Percentiles rank a stretch among this genome's conserved stretches.
These are phyloP conservation scores for Citrus unshiu DNA, from an alignment of 345 rosid species.

Conservation along the genomic window DNA sequence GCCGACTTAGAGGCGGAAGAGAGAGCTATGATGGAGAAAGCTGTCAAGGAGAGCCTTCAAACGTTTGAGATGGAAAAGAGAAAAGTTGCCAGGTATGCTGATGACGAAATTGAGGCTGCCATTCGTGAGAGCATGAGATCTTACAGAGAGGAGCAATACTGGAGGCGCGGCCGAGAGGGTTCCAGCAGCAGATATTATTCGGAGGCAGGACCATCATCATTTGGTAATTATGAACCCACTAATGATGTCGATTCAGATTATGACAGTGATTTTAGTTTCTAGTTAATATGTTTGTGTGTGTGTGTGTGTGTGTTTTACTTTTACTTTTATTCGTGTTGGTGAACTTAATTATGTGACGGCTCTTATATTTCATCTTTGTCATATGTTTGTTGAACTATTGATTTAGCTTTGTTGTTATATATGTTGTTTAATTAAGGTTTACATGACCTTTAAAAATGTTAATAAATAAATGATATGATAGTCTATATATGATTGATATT, in stretches of 20 bases:
- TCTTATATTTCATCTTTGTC: background rate
- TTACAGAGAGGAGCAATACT: background rate
- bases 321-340: background rate
- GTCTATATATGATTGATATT: too few relatives aligned
- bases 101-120: background rate
- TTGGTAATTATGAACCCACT: background rate
- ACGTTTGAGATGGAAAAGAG: background rate
- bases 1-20: background rate
- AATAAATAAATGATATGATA: too few relatives aligned
- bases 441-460: too few relatives aligned
- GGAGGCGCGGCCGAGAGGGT: slow-evolving; percentile 4
- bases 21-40: background rate
- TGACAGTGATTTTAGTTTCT: background rate
- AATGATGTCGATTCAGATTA: background rate
- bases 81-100: background rate
- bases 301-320: background rate
- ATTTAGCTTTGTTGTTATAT: background rate
- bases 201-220: background rate
- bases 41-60: background rate
- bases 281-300: background rate
- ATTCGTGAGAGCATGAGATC: background rate
- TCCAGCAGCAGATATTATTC: background rate
- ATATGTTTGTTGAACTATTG: background rate
- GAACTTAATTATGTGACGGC: background rate
- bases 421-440: background rate